A percentile compares a stretch with the other conserved stretches of the same genome.
Conservation (phyloP, 2,329 filamentous ascomycete species). For the Aspergillus sp. region DNA sequence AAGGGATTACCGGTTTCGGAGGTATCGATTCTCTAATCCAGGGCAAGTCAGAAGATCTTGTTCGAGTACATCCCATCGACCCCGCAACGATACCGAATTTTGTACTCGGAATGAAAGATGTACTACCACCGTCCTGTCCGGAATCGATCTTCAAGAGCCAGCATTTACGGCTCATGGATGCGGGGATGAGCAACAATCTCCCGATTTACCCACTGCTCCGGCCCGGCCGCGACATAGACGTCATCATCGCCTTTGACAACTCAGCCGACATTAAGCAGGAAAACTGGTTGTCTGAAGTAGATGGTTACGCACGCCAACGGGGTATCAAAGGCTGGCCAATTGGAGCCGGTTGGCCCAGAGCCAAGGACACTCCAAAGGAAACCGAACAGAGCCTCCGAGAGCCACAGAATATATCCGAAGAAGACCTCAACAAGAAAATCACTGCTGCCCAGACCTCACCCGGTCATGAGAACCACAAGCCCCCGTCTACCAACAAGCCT, state of each 20-base stretch:
- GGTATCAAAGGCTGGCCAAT: conserved; percentile 93
- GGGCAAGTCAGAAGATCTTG: conserved; percentile 77
- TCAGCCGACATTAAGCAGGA: conserved; percentile 90
- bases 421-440: conserved; percentile 65
- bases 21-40: conserved; percentile 80
- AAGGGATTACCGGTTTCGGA: conserved; percentile 70
- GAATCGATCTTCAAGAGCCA: conserved; percentile 68
- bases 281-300: conserved; percentile 91
- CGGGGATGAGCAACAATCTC: conserved; percentile 97
- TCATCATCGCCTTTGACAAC: conserved; percentile 90
- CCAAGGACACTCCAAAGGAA: conserved; percentile 57
- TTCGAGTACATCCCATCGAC: conserved; percentile 92
- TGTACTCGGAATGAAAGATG: conserved; percentile 73
- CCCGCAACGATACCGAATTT: conserved; percentile 91
- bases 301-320: conserved; percentile 87
- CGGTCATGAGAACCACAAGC: conserved; percentile 33
- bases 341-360: conserved; percentile 87
- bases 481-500: conserved; percentile 28
- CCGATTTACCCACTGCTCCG: conserved; percentile 92
- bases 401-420: conserved; percentile 61
- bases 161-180: conserved; percentile 87
- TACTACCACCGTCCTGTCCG: conserved; percentile 74
- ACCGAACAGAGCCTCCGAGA: conserved; percentile 65
- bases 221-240: conserved; percentile 82
- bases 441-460: conserved; percentile 53